Percentiles rank a stretch among this genome's conserved stretches.
phyloP scores from a whole-genome alignment of 352 stramenopile genomes.

The Phytophthora fragariaefolia region DNA sequence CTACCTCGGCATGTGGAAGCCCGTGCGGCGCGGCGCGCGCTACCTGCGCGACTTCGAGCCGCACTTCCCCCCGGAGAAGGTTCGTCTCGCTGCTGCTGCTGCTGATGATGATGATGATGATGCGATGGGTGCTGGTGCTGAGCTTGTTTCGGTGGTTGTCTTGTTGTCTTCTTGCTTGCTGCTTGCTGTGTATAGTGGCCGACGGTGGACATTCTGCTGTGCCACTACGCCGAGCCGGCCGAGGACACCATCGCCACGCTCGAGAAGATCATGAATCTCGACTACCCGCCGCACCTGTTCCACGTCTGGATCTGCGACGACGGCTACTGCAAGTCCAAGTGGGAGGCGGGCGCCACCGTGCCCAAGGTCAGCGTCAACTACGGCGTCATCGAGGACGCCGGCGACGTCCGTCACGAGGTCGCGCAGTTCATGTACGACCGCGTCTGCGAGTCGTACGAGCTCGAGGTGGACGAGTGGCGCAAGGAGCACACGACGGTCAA shows the following conservation, averaged over 20 bases:
- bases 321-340: conserved; percentile 78
- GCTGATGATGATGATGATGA: background rate
- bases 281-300: conserved; percentile 76
- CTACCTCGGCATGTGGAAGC: conserved; percentile 85
- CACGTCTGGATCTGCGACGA: conserved; percentile 84
- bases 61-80: conserved; percentile 65
- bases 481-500: conserved; percentile 78
- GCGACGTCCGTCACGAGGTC: conserved; percentile 73
- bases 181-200: conserved; percentile 47
- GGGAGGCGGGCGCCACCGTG: conserved; percentile 50
- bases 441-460: conserved; percentile 69
- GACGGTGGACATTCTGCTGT: conserved; percentile 82
- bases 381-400: conserved; percentile 74
- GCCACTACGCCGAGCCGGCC: conserved; percentile 77
- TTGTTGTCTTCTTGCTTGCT: conserved; percentile 2
- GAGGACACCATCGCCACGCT: conserved; percentile 82
- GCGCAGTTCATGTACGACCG: conserved; percentile 82
- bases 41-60: conserved; percentile 78
- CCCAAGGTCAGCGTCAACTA: conserved; percentile 70
- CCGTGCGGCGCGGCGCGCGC: conserved; percentile 69
- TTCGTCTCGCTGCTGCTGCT: background rate
- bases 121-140: conserved; percentile 1
- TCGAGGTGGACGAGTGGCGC: conserved; percentile 77
- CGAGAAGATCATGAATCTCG: conserved; percentile 76
- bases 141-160: too few species aligned